Conservation (phyloP, 1,284 basidiomycete species). For the Porphyrellus sp. region DNA sequence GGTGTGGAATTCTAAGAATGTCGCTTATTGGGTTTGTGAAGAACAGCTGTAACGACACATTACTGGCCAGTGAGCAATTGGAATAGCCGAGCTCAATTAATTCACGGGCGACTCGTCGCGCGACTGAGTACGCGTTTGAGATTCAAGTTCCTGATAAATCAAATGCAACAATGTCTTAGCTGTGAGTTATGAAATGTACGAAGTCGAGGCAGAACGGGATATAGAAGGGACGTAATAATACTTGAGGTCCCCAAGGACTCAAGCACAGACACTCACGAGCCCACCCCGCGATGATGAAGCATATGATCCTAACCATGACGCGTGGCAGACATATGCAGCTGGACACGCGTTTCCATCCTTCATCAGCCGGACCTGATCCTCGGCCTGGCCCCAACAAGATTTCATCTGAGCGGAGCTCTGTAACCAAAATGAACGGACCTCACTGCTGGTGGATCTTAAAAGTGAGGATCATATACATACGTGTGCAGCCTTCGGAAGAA, state of each 20-base stretch:
- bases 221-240: slow-evolving; percentile 32
- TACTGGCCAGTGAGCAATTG: slow-evolving; percentile 29
- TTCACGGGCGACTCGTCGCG: slow-evolving; percentile 30
- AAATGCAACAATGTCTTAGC: slow-evolving; percentile 31
- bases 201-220: slow-evolving; percentile 29
- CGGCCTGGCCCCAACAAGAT: slow-evolving; percentile 31
- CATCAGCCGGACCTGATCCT: slow-evolving; percentile 34
- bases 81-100: slow-evolving; percentile 38
- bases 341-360: slow-evolving; percentile 29
- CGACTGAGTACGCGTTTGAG: slow-evolving; percentile 28
- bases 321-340: slow-evolving; percentile 29
- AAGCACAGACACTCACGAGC: slow-evolving; percentile 15
- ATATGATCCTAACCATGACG: slow-evolving; percentile 18
- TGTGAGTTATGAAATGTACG: slow-evolving; percentile 26
- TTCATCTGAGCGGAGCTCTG: slow-evolving; percentile 35
- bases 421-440: slow-evolving; percentile 35
- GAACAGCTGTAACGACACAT: slow-evolving; percentile 30
- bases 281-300: slow-evolving; percentile 27
- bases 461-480: slow-evolving; percentile 32
- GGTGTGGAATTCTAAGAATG: slow-evolving; percentile 30
- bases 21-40: slow-evolving; percentile 36
- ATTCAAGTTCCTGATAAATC: slow-evolving; percentile 28
- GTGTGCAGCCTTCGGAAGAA: slow-evolving; percentile 23
- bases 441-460: slow-evolving; percentile 32
- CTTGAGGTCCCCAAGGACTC: slow-evolving; percentile 26